Conservation (phyloP, 768 basidiomycete species). For the Trametes cubensis region DNA sequence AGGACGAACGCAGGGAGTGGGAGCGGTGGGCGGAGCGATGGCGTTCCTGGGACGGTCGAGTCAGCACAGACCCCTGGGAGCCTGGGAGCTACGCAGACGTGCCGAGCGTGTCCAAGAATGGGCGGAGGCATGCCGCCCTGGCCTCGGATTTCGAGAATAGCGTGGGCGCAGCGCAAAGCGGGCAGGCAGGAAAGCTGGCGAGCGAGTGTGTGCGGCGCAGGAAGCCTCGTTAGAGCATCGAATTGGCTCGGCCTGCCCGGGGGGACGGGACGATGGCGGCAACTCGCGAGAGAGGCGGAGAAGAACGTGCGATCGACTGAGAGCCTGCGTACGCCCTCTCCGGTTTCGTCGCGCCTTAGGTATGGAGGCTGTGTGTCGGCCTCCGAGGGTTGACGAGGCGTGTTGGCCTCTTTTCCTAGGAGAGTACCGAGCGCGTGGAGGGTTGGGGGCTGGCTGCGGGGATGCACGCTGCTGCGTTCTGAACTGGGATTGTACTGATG, state of each 20-base stretch:
- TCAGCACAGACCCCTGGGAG: slow-evolving; percentile 11
- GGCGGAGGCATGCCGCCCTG: slow-evolving; percentile 9
- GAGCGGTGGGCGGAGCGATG: slow-evolving; percentile 10
- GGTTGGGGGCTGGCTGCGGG: not conserved
- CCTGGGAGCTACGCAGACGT: slow-evolving; percentile 10
- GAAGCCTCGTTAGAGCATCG: slow-evolving; percentile 18
- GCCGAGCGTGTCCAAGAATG: slow-evolving; percentile 14
- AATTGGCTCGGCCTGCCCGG: slow-evolving; percentile 19
- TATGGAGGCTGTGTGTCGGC: slow-evolving; percentile 9
- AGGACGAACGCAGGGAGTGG: slow-evolving; percentile 14
- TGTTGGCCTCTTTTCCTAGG: slow-evolving; percentile 18
- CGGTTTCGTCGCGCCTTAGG: slow-evolving; percentile 2
- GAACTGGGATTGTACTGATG: not conserved
- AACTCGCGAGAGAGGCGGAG: slow-evolving; percentile 9
- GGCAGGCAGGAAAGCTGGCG: not conserved
- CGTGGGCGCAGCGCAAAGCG: slow-evolving; percentile 2
- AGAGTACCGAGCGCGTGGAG: slow-evolving; percentile 12
- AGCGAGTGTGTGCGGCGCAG: slow-evolving; percentile 9
- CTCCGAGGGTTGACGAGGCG: slow-evolving; percentile 11
- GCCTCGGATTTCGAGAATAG: slow-evolving; percentile 21
- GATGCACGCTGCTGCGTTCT: not conserved
- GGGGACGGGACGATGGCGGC: slow-evolving; percentile 4
- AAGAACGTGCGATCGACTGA: slow-evolving; percentile 8
- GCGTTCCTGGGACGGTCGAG: slow-evolving; percentile 17
- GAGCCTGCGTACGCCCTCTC: slow-evolving; percentile 8